These are phyloP conservation scores for Trametopsis cervina DNA, from an alignment of 768 basidiomycete genomes.

Conservation along the genomic window DNA sequence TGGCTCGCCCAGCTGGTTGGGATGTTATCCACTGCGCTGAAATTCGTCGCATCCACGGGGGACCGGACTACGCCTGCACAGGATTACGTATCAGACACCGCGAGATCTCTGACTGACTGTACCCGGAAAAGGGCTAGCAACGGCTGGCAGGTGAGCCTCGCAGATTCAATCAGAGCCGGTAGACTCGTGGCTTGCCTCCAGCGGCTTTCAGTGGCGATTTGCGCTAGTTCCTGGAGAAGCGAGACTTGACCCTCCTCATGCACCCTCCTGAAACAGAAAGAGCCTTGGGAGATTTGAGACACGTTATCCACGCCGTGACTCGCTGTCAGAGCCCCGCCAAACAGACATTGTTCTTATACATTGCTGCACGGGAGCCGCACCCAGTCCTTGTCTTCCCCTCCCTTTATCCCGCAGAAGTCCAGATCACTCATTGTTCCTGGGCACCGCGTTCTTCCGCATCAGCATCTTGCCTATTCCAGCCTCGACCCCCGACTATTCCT, in stretches of 20 bases:
- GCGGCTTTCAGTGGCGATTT: slow-evolving; percentile 5
- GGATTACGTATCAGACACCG: slow-evolving; percentile 9
- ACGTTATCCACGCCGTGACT: slow-evolving; percentile 2
- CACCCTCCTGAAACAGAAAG: slow-evolving; percentile 8
- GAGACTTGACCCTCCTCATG: slow-evolving; percentile 3
- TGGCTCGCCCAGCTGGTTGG: no score
- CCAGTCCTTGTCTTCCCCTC: neutral
- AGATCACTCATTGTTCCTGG: neutral
- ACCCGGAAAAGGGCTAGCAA: slow-evolving; percentile 12
- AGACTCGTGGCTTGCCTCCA: slow-evolving; percentile 8
- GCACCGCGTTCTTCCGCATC: neutral
- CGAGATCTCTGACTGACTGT: no score
- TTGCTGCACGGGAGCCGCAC: neutral
- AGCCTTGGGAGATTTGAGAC: neutral
- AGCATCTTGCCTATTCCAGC: neutral
- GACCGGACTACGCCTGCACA: no score
- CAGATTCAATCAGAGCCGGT: slow-evolving; percentile 10
- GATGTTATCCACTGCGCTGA: no score
- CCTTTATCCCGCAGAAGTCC: neutral
- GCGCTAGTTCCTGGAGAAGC: slow-evolving; percentile 9
- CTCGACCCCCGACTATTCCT: neutral
- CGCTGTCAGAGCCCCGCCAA: slow-evolving; percentile 6
- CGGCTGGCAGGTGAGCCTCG: slow-evolving; percentile 8
- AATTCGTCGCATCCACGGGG: no score
- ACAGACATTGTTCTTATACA: neutral